A percentile compares a stretch with the other conserved stretches of the same genome.
Conservation (phyloP, 129 eudicot genomes). For the Smallanthus sonchifolius region DNA sequence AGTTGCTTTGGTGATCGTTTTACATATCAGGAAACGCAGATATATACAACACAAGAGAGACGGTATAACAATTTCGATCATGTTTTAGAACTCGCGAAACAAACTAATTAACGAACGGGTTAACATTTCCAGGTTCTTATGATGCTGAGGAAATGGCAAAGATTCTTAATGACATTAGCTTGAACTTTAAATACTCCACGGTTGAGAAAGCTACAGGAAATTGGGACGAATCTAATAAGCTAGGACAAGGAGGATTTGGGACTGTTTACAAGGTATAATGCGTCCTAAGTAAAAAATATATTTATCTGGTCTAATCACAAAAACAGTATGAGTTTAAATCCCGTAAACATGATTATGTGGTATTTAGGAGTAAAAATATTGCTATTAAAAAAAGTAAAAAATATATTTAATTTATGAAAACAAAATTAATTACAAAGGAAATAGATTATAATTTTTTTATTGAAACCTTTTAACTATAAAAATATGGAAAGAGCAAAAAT, state of each 20-base stretch:
- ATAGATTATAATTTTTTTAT: no score
- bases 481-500: neutral
- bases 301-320: no score
- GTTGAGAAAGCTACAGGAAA: conserved; percentile 69
- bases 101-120: neutral
- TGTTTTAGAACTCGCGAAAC: neutral
- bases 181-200: conserved; percentile 77
- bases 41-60: conserved; percentile 51
- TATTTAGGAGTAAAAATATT: no score
- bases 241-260: conserved; percentile 74
- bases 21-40: conserved; percentile 43
- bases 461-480: neutral
- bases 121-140: conserved; percentile 26
- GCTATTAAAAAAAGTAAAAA: no score
- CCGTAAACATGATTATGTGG: no score
- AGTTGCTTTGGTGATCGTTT: conserved; percentile 37
- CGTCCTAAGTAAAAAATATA: no score
- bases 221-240: conserved; percentile 42
- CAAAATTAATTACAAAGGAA: neutral
- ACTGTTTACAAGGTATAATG: conserved; percentile 66
- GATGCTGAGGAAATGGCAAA: conserved; percentile 42
- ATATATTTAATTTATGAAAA: no score
- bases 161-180: conserved; percentile 60
- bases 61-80: conserved; percentile 30
- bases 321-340: no score